phyloP scores from a whole-genome alignment of 768 basidiomycete genomes.

The Boletus vermiculosoides region DNA sequence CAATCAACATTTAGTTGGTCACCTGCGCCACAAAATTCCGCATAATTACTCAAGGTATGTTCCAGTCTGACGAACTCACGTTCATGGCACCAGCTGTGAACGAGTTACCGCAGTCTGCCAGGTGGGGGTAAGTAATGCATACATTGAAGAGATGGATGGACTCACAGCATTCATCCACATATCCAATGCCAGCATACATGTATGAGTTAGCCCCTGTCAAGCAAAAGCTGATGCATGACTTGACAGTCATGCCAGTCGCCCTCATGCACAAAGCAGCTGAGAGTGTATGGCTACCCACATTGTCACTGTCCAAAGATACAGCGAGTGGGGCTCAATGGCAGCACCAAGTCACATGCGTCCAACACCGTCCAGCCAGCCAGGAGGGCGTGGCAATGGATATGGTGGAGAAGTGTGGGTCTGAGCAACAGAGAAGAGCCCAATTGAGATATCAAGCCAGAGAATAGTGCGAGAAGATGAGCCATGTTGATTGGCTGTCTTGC shows the following conservation, averaged over 20 bases:
- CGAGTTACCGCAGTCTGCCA: conserved; percentile 60
- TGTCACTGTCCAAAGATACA: conserved; percentile 44
- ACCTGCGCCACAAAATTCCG: conserved; percentile 61
- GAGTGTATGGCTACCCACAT: conserved; percentile 57
- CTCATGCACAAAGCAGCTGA: conserved; percentile 44
- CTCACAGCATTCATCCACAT: conserved; percentile 62
- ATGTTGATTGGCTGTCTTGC: conserved; percentile 8
- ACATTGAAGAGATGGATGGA: background rate
- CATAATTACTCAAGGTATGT: conserved; percentile 59
- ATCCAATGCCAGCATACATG: conserved; percentile 72
- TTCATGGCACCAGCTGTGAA: conserved; percentile 46
- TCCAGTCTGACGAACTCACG: conserved; percentile 53
- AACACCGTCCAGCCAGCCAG: conserved; percentile 62
- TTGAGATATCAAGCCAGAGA: conserved; percentile 1
- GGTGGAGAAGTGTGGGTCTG: background rate
- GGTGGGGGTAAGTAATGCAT: background rate
- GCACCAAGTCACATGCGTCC: conserved; percentile 43
- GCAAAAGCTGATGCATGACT: conserved; percentile 47
- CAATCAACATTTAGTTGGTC: conserved; percentile 61
- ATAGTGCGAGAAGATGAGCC: conserved; percentile 3
- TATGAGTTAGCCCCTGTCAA: conserved; percentile 37
- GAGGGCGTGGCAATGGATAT: conserved; percentile 31
- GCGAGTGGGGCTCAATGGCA: conserved; percentile 13
- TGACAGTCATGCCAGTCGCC: conserved; percentile 60
- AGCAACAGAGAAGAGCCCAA: conserved; percentile 1